Percentiles rank a stretch among this genome's conserved stretches.
Conservation (phyloP, 805 yeast genomes). For the Wickerhamiella occidentalis region DNA sequence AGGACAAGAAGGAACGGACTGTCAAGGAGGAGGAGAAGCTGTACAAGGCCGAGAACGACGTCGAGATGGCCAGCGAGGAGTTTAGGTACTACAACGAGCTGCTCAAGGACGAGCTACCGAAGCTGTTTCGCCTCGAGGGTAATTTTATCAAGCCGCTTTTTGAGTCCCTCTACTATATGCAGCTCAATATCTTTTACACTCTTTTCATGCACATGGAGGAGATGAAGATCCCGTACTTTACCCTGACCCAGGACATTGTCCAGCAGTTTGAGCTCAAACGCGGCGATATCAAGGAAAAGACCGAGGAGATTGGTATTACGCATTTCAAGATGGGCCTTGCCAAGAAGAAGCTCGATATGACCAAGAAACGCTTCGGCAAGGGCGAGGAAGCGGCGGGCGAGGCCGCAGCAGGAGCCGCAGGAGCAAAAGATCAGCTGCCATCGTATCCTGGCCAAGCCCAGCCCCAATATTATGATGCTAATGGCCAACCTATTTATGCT, state of each 20-base stretch:
- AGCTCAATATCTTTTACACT: constrained; percentile 90
- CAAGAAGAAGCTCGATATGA: constrained; percentile 67
- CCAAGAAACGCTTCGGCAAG: constrained; percentile 51
- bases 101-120: constrained; percentile 82
- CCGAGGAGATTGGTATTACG: constrained; percentile 82
- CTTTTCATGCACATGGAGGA: constrained; percentile 85
- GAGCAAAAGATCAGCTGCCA: constrained; percentile 18
- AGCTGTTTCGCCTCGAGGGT: constrained; percentile 75
- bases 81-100: constrained; percentile 91
- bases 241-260: constrained; percentile 67
- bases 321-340: constrained; percentile 87
- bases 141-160: constrained; percentile 89
- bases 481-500: constrained; percentile 24
- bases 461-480: constrained; percentile 25
- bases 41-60: constrained; percentile 80
- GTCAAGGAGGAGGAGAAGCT: constrained; percentile 84
- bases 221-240: constrained; percentile 93
- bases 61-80: constrained; percentile 86
- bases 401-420: constrained; percentile 29
- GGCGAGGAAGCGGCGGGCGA: constrained; percentile 31
- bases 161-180: constrained; percentile 94
- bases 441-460: constrained; percentile 24
- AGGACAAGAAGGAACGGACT: constrained; percentile 69
- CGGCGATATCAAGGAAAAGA: constrained; percentile 80
- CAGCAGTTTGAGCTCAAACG: constrained; percentile 70